Conservation (phyloP, 1,284 basidiomycete genomes). For the Meira nashicola region DNA sequence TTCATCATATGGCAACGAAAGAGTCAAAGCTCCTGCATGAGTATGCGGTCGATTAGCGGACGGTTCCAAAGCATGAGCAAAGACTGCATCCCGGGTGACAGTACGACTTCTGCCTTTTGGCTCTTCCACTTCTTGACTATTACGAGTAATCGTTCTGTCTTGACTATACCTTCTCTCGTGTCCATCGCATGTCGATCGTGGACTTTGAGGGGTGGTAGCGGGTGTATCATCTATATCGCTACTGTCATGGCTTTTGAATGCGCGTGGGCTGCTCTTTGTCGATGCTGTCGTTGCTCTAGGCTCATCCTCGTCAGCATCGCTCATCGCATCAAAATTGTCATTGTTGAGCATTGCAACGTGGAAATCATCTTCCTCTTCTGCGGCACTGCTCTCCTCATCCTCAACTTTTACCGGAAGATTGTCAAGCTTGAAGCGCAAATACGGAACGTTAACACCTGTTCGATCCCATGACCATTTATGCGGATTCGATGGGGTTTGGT, state of each 20-base stretch:
- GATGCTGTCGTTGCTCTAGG: neutral
- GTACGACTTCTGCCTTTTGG: neutral
- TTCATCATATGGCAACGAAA: constrained; percentile 17
- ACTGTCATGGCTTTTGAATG: constrained; percentile 1
- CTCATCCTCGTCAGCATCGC: neutral
- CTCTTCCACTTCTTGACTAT: neutral
- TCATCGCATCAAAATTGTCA: constrained; percentile 5
- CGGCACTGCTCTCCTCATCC: constrained; percentile 1
- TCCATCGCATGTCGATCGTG: constrained; percentile 15
- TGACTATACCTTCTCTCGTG: constrained; percentile 1
- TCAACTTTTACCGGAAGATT: constrained; percentile 1
- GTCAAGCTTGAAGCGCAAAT: neutral
- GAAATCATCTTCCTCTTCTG: constrained; percentile 16
- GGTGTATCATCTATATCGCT: constrained; percentile 15
- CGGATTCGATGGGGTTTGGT: neutral
- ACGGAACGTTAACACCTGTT: neutral
- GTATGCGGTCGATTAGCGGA: constrained; percentile 12
- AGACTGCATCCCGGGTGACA: constrained; percentile 9
- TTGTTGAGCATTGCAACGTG: constrained; percentile 12
- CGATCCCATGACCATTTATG: neutral
- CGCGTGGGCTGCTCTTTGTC: neutral
- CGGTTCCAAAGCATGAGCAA: constrained; percentile 14
- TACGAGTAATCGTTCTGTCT: neutral
- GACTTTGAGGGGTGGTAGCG: constrained; percentile 16
- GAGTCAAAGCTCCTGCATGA: constrained; percentile 15